Conservation (phyloP, 164 flowering plant species). For the Dillenia turbinata region DNA sequence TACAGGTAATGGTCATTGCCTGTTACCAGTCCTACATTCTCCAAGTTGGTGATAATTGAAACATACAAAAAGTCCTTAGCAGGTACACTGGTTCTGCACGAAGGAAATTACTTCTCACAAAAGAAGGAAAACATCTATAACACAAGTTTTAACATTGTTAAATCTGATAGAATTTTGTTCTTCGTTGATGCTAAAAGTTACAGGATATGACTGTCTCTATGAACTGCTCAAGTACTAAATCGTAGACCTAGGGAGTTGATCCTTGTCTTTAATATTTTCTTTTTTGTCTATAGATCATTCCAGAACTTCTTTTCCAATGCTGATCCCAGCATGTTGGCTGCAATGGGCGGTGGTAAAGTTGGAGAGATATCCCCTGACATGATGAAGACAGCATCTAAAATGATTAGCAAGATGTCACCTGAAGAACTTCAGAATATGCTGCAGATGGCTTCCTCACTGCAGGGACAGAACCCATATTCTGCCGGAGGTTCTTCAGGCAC, state of each 20-base stretch:
- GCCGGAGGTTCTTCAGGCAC: conserved; percentile 18
- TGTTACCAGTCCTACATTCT: no score
- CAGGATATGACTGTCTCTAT: no score
- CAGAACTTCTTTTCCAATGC: conserved; percentile 69
- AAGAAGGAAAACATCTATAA: no score
- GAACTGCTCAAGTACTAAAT: no score
- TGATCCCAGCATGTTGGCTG: conserved; percentile 61
- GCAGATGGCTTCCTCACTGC: conserved; percentile 65
- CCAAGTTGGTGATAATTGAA: no score
- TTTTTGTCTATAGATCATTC: conserved; percentile 50
- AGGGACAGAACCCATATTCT: conserved; percentile 35
- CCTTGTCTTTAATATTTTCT: neutral
- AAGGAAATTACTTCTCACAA: no score
- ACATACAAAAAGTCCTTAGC: no score
- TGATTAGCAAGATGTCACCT: conserved; percentile 78
- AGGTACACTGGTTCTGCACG: no score
- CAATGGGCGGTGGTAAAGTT: conserved; percentile 43
- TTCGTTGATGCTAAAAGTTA: no score
- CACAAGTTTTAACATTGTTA: no score
- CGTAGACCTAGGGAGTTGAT: neutral
- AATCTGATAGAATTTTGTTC: no score
- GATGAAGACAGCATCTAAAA: conserved; percentile 64
- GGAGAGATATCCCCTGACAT: conserved; percentile 67
- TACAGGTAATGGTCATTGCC: no score
- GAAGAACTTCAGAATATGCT: conserved; percentile 80